phyloP scores from a whole-genome alignment of 805 yeast genomes.

The Saccharomycopsis schoenii region DNA sequence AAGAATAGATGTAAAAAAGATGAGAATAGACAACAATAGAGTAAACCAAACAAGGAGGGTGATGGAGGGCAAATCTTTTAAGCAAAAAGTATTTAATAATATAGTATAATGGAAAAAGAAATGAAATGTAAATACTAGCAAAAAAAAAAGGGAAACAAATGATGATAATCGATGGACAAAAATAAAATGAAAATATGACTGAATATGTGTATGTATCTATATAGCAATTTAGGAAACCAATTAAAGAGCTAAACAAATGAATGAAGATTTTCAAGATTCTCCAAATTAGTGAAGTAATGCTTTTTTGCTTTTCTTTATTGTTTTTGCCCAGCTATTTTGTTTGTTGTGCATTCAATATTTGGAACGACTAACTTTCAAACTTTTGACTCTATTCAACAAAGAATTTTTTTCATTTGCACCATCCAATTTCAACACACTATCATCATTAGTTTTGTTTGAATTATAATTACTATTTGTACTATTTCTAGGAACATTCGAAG shows the following conservation, averaged over 20 bases:
- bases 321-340: too few relatives aligned
- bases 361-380: slow-evolving; percentile 60
- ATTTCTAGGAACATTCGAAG: slow-evolving; percentile 4
- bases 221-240: not conserved
- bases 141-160: not conserved
- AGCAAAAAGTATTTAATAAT: not conserved
- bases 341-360: not conserved
- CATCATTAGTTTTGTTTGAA: slow-evolving; percentile 18
- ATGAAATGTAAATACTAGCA: not conserved
- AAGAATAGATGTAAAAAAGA: not conserved
- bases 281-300: not conserved
- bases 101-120: not conserved
- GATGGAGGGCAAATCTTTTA: not conserved
- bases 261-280: not conserved
- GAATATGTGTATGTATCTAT: not conserved
- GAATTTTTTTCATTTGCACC: slow-evolving; percentile 32
- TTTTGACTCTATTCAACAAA: slow-evolving; percentile 75
- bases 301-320: too few relatives aligned
- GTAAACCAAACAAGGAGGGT: not conserved
- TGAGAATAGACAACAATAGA: not conserved
- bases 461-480: not conserved
- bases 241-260: not conserved
- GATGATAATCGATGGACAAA: not conserved
- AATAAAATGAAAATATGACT: not conserved
- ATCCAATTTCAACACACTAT: slow-evolving; percentile 26